phyloP scores from a whole-genome alignment of 140 eudicot genomes.

The Anethum foeniculum region DNA sequence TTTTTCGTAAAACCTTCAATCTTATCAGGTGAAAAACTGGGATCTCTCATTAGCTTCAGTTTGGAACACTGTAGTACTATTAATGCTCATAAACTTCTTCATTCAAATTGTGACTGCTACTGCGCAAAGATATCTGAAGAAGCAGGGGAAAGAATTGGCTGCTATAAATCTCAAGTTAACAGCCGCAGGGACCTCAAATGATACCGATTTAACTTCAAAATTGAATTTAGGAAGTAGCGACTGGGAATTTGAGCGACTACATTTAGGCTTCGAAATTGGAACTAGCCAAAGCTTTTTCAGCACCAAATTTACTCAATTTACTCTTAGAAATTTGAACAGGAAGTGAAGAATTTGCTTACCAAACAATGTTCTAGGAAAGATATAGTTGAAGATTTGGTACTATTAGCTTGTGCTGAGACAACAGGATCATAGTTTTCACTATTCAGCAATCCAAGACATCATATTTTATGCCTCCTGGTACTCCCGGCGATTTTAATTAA shows the following conservation, averaged over 20 bases:
- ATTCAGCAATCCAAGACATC: slow-evolving; percentile 3
- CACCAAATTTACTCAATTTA: not conserved
- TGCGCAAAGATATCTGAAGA: slow-evolving; percentile 53
- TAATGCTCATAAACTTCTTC: slow-evolving; percentile 56
- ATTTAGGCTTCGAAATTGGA: not conserved
- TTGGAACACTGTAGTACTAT: slow-evolving; percentile 62
- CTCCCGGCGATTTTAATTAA: not conserved
- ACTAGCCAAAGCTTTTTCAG: slow-evolving; percentile 4
- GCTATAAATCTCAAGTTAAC: slow-evolving; percentile 12
- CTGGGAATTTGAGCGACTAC: slow-evolving; percentile 5
- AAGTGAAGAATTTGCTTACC: not conserved
- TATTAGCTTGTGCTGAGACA: not conserved
- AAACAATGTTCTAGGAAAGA: not conserved
- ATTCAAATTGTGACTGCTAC: slow-evolving; percentile 57
- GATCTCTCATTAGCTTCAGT: slow-evolving; percentile 53
- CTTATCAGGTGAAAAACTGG: slow-evolving; percentile 56
- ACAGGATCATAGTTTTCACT: not conserved
- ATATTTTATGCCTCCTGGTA: not conserved
- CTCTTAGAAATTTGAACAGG: not conserved
- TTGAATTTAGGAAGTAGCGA: not conserved
- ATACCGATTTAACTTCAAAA: not conserved
- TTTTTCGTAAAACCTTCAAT: not conserved
- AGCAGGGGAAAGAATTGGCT: slow-evolving; percentile 45
- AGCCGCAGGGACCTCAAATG: not conserved
- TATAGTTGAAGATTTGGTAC: not conserved